Evolutionary conservation across 805 yeast species (phyloP), one percentile per base, ranked within the genome.

Genomic region (Schizosaccharomyces cryophilus): DNA sequence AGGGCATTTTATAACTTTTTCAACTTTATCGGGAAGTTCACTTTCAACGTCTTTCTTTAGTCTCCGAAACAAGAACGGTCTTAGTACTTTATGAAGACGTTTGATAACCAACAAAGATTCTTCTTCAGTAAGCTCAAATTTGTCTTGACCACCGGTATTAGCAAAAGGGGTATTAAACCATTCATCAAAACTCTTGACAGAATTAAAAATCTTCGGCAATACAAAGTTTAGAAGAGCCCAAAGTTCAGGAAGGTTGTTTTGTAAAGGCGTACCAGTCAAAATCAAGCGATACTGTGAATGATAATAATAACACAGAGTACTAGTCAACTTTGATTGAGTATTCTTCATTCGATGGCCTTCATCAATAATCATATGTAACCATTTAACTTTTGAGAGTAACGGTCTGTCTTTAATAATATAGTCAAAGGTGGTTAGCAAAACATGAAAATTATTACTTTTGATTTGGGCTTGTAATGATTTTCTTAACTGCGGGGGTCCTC

Each of bases 121-220:
- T 81, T 90, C 98, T 79, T 90, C 98, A 24, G 89, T 83, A 59
- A 90, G 75, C 66, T 85, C 96, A 64, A 90, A 84, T 72, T 87
- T 88, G 66, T 93, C 98, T 69, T 85, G 94, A 35, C 90, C 84
- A 63, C 98, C 98, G 3, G 96, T 84, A 67, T 85, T 89, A 0
- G 96, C 95, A 71, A 90, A 90, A 1, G 98, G 98, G 0, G 96
- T 89, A 70, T 90, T 90, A 71, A 90, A 90, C 98, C 98, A 90
- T 69, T 90, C 98, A 71, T 90, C 98, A 70, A 90, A 90, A 2
- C 96, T 84, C 69, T 90, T 90, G 11, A 87, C 96, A 2, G 96
- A 89, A 68, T 90, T 93, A 79, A 90, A 90, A 72, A 90, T 88
- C 71, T 90, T 90, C 13, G 98, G 98, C 63, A 90, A 74, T 31